Evolutionary conservation across 306 rosid species (phyloP).

Genomic region (Cicer bijugum): DNA sequence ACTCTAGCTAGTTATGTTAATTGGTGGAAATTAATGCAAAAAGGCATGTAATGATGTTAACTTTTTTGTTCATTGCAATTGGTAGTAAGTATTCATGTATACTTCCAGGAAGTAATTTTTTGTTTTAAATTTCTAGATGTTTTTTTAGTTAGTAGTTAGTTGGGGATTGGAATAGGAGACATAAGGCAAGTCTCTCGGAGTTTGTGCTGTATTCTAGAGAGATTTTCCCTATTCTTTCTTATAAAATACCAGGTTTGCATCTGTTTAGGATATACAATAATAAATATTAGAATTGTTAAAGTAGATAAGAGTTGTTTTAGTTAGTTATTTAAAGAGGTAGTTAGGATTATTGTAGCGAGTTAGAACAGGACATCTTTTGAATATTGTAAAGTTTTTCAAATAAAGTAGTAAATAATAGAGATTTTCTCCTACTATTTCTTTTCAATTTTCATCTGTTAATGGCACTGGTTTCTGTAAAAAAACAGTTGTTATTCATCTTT

Average conservation of each 20-base stretch:
- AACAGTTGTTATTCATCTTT: not conserved
- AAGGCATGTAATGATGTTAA: slow-evolving; percentile 7
- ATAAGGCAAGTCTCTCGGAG: not conserved
- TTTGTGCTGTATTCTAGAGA: not conserved
- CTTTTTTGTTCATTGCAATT: slow-evolving; percentile 2
- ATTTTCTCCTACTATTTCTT: too few relatives aligned
- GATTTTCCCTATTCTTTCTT: not conserved
- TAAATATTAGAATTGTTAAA: too few relatives aligned
- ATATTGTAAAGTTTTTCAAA: too few relatives aligned
- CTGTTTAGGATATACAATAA: too few relatives aligned
- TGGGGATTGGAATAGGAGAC: not conserved
- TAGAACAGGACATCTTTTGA: too few relatives aligned
- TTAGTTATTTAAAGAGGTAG: too few relatives aligned
- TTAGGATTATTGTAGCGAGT: too few relatives aligned
- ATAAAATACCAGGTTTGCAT: not conserved
- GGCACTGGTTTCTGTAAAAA: slow-evolving; percentile 18
- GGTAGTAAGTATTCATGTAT: slow-evolving; percentile 7
- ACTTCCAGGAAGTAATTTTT: slow-evolving; percentile 15
- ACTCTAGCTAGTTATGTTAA: not conserved
- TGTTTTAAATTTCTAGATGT: slow-evolving; percentile 16
- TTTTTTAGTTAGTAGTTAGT: not conserved
- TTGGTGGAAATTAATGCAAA: slow-evolving; percentile 14
- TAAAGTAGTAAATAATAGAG: too few relatives aligned
- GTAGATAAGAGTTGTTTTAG: too few relatives aligned
- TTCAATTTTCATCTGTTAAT: slow-evolving; percentile 8